A percentile compares a stretch with the other conserved stretches of the same genome.
These are phyloP conservation scores for Albophoma yamanashiensis DNA, from an alignment of 2,329 filamentous ascomycete genomes.

Conservation along the genomic window DNA sequence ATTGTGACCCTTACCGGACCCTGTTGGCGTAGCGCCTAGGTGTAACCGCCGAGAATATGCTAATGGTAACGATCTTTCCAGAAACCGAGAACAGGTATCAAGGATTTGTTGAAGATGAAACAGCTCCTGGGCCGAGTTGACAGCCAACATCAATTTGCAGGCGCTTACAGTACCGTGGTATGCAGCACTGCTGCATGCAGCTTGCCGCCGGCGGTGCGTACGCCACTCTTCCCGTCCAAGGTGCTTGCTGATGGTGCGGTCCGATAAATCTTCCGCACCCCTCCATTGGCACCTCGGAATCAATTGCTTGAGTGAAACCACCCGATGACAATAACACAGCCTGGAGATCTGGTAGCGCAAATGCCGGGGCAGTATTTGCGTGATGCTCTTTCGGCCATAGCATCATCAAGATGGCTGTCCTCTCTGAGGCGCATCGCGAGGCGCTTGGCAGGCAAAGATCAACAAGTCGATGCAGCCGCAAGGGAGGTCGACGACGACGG, in stretches of 20 bases:
- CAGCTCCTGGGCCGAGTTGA: not conserved
- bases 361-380: not conserved
- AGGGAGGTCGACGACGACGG: not conserved
- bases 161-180: not conserved
- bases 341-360: not conserved
- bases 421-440: not conserved
- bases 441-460: not conserved
- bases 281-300: not conserved
- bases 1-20: not conserved
- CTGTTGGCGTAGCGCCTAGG: not conserved
- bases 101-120: not conserved
- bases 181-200: no score
- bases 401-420: not conserved
- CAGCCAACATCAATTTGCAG: not conserved
- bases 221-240: no score
- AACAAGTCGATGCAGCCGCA: not conserved
- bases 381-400: not conserved
- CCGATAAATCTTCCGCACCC: not conserved
- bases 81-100: no score
- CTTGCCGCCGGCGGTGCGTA: not conserved
- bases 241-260: no score
- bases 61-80: no score
- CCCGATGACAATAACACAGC: not conserved
- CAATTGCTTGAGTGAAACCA: not conserved
- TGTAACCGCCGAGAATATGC: no score